phyloP scores from a whole-genome alignment of 441 rosid species.

The Euphorbia schlechtendalii region DNA sequence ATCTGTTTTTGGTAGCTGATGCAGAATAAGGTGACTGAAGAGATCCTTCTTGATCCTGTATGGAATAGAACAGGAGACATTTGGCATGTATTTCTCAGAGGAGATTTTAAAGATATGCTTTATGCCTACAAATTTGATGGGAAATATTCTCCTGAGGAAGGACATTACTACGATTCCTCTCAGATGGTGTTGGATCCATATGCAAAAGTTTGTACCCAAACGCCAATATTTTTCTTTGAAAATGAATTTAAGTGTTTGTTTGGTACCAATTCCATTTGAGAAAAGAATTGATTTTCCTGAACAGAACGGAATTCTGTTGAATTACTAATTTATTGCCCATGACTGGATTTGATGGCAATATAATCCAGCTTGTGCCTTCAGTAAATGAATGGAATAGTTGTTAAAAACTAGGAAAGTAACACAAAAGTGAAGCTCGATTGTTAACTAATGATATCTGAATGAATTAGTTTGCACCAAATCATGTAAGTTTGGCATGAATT shows the following conservation, averaged over 20 bases:
- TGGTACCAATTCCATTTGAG: no score
- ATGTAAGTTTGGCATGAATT: not conserved
- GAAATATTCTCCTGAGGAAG: slow-evolving; percentile 55
- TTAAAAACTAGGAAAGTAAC: not conserved
- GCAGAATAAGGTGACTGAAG: slow-evolving; percentile 67
- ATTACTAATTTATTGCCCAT: not conserved
- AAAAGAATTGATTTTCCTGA: not conserved
- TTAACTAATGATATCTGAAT: not conserved
- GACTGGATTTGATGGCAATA: not conserved
- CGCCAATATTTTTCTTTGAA: not conserved
- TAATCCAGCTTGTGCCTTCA: not conserved
- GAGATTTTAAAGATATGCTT: slow-evolving; percentile 63
- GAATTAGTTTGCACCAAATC: not conserved
- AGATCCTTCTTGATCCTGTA: slow-evolving; percentile 59
- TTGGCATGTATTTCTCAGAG: slow-evolving; percentile 79
- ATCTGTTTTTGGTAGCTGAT: not conserved
- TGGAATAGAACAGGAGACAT: slow-evolving; percentile 68
- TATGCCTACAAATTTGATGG: slow-evolving; percentile 84
- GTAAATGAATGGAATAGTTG: not conserved
- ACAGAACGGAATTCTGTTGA: not conserved
- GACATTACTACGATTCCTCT: slow-evolving; percentile 57
- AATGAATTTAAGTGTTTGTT: no score
- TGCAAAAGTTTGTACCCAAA: slow-evolving; percentile 48
- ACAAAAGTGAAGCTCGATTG: not conserved
- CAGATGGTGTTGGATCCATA: slow-evolving; percentile 78